Conservation (phyloP, 345 rosid genomes). For the Chamaenerion angustifolium region DNA sequence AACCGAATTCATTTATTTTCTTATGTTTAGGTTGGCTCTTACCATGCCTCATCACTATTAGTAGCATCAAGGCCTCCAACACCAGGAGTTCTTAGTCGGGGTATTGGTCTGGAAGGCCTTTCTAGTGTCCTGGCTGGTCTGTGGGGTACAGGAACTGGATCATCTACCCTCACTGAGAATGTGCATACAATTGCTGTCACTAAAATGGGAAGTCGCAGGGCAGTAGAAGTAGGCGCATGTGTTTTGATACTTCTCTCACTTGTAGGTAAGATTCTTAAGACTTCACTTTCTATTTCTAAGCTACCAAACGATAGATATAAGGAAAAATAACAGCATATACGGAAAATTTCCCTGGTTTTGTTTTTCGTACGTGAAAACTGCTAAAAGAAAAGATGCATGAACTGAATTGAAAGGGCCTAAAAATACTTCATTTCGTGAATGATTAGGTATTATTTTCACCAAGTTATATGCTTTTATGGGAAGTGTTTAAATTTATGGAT, state of each 20-base stretch:
- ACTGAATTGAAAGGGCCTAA: too few relatives aligned
- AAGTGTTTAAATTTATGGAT: too few relatives aligned
- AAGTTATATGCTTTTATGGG: too few relatives aligned
- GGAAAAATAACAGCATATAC: too few relatives aligned
- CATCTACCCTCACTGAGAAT: conserved; percentile 85
- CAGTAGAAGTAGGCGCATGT: conserved; percentile 76
- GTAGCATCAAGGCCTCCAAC: conserved; percentile 95
- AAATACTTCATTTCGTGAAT: too few relatives aligned
- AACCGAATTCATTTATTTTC: conserved; percentile 1
- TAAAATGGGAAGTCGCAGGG: conserved; percentile 97
- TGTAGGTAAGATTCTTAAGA: conserved; percentile 33
- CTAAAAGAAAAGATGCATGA: too few relatives aligned
- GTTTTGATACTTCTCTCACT: conserved; percentile 64
- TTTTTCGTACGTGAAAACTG: too few relatives aligned
- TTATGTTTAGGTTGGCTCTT: conserved; percentile 72
- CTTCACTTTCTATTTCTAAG: too few relatives aligned
- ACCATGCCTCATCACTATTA: conserved; percentile 79
- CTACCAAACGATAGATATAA: too few relatives aligned
- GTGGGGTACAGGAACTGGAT: conserved; percentile 98
- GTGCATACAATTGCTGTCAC: conserved; percentile 97
- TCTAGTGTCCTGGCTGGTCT: conserved; percentile 89
- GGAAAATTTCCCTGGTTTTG: too few relatives aligned
- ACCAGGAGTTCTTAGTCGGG: conserved; percentile 79
- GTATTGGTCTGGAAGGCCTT: conserved; percentile 91
- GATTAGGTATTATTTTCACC: too few relatives aligned